Conservation (phyloP, 495 filamentous ascomycete species). For the Bathelium albidoporum region DNA sequence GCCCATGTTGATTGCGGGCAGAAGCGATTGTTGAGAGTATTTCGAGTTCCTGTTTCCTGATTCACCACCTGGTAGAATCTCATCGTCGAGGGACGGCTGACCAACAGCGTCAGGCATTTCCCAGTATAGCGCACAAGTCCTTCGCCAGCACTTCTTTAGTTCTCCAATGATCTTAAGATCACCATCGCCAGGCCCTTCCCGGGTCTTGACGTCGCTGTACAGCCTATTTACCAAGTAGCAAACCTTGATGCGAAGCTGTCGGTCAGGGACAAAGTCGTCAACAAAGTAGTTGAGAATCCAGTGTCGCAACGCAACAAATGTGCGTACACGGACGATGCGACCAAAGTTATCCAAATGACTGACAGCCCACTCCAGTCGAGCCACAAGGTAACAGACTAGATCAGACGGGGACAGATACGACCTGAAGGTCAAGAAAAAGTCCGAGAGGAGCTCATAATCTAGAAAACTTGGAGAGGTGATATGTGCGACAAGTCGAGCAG, state of each 20-base stretch:
- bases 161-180: slow-evolving; percentile 88
- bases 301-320: slow-evolving; percentile 91
- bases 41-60: background rate
- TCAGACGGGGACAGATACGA: slow-evolving; percentile 67
- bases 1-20: background rate
- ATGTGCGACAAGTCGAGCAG: slow-evolving; percentile 87
- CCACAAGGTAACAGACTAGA: slow-evolving; percentile 70
- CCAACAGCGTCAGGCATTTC: slow-evolving; percentile 38
- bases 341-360: slow-evolving; percentile 71
- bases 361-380: slow-evolving; percentile 80
- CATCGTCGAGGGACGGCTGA: slow-evolving; percentile 49
- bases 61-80: slow-evolving; percentile 56
- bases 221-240: slow-evolving; percentile 74
- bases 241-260: slow-evolving; percentile 66
- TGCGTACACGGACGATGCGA: slow-evolving; percentile 82
- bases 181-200: slow-evolving; percentile 51
- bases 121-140: slow-evolving; percentile 83
- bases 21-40: background rate
- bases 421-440: slow-evolving; percentile 95
- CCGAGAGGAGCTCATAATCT: slow-evolving; percentile 93
- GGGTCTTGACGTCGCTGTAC: slow-evolving; percentile 47
- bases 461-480: slow-evolving; percentile 93
- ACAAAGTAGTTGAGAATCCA: slow-evolving; percentile 98
- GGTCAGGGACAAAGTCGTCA: slow-evolving; percentile 87
- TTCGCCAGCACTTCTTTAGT: slow-evolving; percentile 94